Conservation (phyloP, 345 rosid genomes). For the Streptanthus diversifolius region DNA sequence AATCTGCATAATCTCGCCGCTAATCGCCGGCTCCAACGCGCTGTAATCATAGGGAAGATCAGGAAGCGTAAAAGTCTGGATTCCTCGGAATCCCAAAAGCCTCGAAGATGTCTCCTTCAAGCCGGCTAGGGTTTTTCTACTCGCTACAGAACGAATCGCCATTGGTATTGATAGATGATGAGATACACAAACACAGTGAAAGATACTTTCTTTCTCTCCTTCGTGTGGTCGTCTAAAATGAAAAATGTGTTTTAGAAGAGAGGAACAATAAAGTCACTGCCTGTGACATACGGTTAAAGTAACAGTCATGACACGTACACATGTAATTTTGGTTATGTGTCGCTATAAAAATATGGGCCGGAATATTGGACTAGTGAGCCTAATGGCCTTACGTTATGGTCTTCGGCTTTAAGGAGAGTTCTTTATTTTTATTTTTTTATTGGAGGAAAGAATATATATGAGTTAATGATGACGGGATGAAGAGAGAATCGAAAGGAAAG, state of each 20-base stretch:
- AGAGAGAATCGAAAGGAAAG: constrained; percentile 1
- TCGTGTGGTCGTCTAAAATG: constrained; percentile 2
- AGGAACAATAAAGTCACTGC: background rate
- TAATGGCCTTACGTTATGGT: background rate
- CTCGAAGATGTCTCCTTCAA: constrained; percentile 26
- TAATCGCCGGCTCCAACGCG: constrained; percentile 86
- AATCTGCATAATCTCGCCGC: constrained; percentile 92
- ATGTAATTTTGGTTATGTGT: background rate
- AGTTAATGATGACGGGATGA: background rate
- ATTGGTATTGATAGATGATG: constrained; percentile 37
- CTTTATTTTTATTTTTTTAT: background rate
- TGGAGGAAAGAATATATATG: background rate
- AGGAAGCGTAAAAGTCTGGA: constrained; percentile 71
- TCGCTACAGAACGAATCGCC: constrained; percentile 60
- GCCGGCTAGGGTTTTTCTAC: constrained; percentile 41
- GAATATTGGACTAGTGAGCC: background rate
- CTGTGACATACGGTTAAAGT: background rate
- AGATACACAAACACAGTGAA: background rate
- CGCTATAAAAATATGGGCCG: constrained; percentile 4
- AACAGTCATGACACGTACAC: background rate
- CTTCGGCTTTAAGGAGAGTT: background rate
- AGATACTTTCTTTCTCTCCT: background rate
- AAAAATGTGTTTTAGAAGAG: background rate
- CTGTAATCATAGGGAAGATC: constrained; percentile 88
- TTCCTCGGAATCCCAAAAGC: background rate